A percentile compares a stretch with the other conserved stretches of the same genome.
These are phyloP conservation scores for Nephelium lappaceum DNA, from an alignment of 345 rosid genomes.

Conservation along the genomic window DNA sequence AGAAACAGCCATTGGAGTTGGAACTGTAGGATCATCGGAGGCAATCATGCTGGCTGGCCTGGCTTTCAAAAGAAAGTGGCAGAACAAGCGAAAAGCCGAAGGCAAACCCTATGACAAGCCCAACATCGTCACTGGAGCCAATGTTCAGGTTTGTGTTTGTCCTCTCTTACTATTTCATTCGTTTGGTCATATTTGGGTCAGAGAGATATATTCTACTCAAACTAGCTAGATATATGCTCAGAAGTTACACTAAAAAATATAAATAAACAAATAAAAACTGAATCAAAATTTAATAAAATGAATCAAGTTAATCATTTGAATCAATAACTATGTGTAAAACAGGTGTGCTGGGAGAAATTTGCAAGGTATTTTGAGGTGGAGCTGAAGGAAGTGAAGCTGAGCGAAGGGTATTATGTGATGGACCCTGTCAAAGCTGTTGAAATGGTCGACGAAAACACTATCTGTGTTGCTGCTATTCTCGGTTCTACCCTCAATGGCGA, in stretches of 20 bases:
- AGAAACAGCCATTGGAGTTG: slow-evolving; percentile 87
- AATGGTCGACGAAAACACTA: slow-evolving; percentile 97
- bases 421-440: slow-evolving; percentile 91
- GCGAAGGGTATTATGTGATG: slow-evolving; percentile 91
- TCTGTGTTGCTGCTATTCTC: slow-evolving; percentile 89
- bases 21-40: slow-evolving; percentile 93
- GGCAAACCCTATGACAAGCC: slow-evolving; percentile 87
- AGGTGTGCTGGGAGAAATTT: slow-evolving; percentile 94
- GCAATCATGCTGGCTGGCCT: slow-evolving; percentile 97
- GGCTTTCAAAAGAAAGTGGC: slow-evolving; percentile 94
- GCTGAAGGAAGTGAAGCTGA: slow-evolving; percentile 84
- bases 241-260: too few relatives aligned
- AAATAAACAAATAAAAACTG: too few relatives aligned
- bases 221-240: too few relatives aligned
- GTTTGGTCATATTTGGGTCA: too few relatives aligned
- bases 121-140: slow-evolving; percentile 95
- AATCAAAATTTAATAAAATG: too few relatives aligned
- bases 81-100: slow-evolving; percentile 80
- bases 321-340: not conserved
- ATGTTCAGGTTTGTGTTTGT: slow-evolving; percentile 73
- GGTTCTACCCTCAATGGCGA: slow-evolving; percentile 96
- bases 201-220: too few relatives aligned
- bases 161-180: not conserved
- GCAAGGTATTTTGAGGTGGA: slow-evolving; percentile 96
- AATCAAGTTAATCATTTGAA: too few relatives aligned